Conservation (phyloP, 192 early-diverging fungal genomes). For the Coemansia sp. region DNA sequence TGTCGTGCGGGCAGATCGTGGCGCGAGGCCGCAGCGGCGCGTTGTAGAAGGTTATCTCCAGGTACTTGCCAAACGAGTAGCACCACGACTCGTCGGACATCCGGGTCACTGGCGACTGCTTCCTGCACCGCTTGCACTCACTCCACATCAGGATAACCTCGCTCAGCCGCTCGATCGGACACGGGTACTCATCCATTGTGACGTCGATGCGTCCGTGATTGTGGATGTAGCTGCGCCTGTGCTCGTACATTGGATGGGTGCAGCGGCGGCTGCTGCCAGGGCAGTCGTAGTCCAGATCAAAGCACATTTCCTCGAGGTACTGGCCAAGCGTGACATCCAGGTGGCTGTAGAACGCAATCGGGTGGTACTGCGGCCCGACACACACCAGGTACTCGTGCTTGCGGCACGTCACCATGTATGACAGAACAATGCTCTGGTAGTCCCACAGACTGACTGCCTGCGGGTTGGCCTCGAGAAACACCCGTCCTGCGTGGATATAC, state of each 20-base stretch:
- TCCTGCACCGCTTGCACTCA: constrained; percentile 73
- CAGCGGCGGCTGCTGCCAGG: constrained; percentile 63
- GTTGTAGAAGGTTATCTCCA: constrained; percentile 91
- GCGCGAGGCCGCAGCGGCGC: constrained; percentile 62
- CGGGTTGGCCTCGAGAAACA: constrained; percentile 47
- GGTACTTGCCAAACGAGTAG: constrained; percentile 96
- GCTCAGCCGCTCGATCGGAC: constrained; percentile 65
- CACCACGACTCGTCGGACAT: constrained; percentile 89
- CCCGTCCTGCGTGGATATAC: constrained; percentile 43
- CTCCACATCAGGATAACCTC: constrained; percentile 89
- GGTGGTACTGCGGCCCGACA: constrained; percentile 68
- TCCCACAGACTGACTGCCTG: constrained; percentile 51
- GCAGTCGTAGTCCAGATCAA: constrained; percentile 66
- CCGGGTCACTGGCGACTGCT: constrained; percentile 66
- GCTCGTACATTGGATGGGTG: constrained; percentile 73
- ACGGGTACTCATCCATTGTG: constrained; percentile 61
- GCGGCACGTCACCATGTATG: constrained; percentile 52
- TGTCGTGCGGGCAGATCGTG: constrained; percentile 77
- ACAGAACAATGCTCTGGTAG: constrained; percentile 53
- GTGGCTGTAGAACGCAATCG: constrained; percentile 75
- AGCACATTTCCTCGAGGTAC: constrained; percentile 83
- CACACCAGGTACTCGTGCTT: constrained; percentile 56
- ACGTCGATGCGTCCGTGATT: constrained; percentile 77
- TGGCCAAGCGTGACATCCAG: constrained; percentile 86
- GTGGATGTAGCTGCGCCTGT: constrained; percentile 87